A percentile compares a stretch with the other conserved stretches of the same genome.
phyloP scores from a whole-genome alignment of 768 basidiomycete genomes.

The Phaeotremella fagi region DNA sequence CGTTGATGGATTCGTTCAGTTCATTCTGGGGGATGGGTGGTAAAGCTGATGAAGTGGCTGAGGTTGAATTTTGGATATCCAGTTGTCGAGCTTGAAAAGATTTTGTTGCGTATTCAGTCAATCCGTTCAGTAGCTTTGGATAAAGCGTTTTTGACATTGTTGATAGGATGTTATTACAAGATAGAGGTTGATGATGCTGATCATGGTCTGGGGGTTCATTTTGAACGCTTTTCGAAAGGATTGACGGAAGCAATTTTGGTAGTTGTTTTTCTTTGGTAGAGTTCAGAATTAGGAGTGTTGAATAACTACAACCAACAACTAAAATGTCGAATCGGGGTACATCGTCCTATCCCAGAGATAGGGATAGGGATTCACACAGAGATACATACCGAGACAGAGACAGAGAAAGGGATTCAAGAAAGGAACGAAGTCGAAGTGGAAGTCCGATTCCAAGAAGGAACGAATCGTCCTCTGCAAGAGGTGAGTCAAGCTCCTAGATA shows the following conservation, averaged over 20 bases:
- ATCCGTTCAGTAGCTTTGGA: conserved; percentile 9
- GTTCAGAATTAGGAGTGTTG: conserved; percentile 2
- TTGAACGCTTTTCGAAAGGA: background rate
- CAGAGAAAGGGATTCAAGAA: too few relatives aligned
- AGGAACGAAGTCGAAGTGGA: conserved; percentile 12
- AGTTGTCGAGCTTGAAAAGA: conserved; percentile 4
- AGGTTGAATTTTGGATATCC: background rate
- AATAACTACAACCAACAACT: conserved; percentile 1
- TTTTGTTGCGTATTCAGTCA: too few relatives aligned
- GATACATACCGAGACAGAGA: conserved; percentile 12
- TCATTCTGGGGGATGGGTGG: conserved; percentile 11
- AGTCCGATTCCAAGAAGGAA: conserved; percentile 12
- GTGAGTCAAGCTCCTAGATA: too few relatives aligned
- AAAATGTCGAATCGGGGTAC: conserved; percentile 17
- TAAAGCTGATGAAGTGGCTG: conserved; percentile 1
- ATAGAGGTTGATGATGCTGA: too few relatives aligned
- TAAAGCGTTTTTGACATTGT: conserved; percentile 8
- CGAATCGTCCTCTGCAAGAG: too few relatives aligned
- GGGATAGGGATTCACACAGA: conserved; percentile 7
- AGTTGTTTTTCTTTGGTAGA: background rate
- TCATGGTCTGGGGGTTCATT: background rate
- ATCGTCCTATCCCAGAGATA: conserved; percentile 3
- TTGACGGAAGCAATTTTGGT: background rate
- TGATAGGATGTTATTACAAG: background rate
- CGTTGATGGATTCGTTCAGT: conserved; percentile 4